Conservation (phyloP, 2,329 filamentous ascomycete genomes). For the Chrysoporthe puriensis region DNA sequence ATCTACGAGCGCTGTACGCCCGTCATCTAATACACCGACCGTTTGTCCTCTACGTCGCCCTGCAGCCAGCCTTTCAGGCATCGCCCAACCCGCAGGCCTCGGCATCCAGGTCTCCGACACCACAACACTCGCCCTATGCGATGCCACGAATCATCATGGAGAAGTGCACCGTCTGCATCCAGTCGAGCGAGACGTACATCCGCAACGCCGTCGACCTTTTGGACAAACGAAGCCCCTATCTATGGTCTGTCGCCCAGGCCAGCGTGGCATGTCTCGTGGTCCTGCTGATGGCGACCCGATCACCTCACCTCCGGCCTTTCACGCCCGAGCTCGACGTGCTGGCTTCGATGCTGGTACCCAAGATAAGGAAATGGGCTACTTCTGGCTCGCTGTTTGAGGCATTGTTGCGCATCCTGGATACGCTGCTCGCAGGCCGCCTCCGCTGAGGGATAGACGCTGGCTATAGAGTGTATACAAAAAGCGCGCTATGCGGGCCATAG, state of each 20-base stretch:
- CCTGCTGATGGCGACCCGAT: constrained; percentile 39
- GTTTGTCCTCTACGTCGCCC: constrained; percentile 45
- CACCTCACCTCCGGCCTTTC: constrained; percentile 35
- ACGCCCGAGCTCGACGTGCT: constrained; percentile 37
- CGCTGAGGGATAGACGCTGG: not conserved
- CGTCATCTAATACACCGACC: constrained; percentile 72
- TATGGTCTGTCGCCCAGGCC: constrained; percentile 43
- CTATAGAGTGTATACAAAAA: not conserved
- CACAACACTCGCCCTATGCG: not conserved
- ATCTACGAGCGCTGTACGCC: constrained; percentile 74
- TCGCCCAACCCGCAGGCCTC: constrained; percentile 12
- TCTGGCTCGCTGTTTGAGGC: constrained; percentile 40
- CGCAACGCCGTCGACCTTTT: constrained; percentile 41
- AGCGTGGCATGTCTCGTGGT: constrained; percentile 41
- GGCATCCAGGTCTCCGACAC: constrained; percentile 20
- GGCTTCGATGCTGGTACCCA: constrained; percentile 36
- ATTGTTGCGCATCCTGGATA: constrained; percentile 34
- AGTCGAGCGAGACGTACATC: constrained; percentile 42
- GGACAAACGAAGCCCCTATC: constrained; percentile 42
- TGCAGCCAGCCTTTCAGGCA: constrained; percentile 31
- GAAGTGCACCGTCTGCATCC: constrained; percentile 40
- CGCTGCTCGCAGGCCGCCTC: not conserved
- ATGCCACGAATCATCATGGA: constrained; percentile 39
- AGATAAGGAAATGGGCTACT: constrained; percentile 38
- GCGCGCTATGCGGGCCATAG: not conserved